Base-by-base conservation (phyloP, 345 rosid species). In the Mangifera indica region DNA sequence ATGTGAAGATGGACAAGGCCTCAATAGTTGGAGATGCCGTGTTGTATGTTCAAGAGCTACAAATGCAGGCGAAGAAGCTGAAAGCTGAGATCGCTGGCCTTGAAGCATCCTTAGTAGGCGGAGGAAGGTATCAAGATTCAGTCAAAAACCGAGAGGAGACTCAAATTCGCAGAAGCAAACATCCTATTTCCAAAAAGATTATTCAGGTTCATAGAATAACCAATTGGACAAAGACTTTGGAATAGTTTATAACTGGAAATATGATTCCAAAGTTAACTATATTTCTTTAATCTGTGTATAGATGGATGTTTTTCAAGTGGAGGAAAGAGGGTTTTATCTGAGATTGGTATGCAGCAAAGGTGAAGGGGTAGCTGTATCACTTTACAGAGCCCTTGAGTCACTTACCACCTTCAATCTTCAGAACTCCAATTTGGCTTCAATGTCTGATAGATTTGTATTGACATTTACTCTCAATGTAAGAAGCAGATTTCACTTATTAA, bases 1-100 rank as follows among this genome's bases (percentile, higher is more conserved):
- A 59, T 70, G 42, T 42, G 60, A 77, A 93, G 97, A 93, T 93
- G 98, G 98, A 93, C 66, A 91, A 93, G 85, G 96, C 96, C n/a
- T 91, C 97, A 2, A 90, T 93, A 12, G 84, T 90, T 20, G 97
- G 96, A 73, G 98, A 91, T 64, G 94, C 97, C 0, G 91, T 87
- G 40, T 63, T 77, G 48, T 86, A 91, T 73, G 86, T 90, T 63
- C 94, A 91, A 86, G 89, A 90, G 24, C 74, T 93, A 61, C 94
- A 93, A 66, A 74, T 67, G 78, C 84, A 85, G 75, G 93, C 91
- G 17, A 85, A 78, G 80, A 87, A 81, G 77, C 88, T 93, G 18
- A 86, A 88, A 80, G 72, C 86, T 24, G 97, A 91, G 70, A 87
- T 91, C 26, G 80, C 83, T 4, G 76, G 74, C 17, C 94, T 93